A percentile compares a stretch with the other conserved stretches of the same genome.
Evolutionary conservation across 768 basidiomycete genomes (phyloP).

Genomic region (Collybia sordida): DNA sequence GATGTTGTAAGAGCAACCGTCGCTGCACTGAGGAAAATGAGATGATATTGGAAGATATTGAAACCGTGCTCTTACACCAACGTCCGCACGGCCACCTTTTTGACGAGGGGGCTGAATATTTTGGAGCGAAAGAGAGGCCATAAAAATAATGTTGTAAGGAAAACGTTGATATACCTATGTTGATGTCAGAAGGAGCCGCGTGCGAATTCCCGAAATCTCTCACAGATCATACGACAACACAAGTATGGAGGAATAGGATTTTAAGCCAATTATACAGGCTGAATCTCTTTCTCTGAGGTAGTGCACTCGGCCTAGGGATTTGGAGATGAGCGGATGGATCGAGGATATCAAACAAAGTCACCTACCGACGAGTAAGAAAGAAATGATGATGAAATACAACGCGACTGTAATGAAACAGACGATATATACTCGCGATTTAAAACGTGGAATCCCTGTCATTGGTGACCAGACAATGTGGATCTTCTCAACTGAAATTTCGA

Average conservation of each 20-base stretch:
- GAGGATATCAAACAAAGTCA: not conserved
- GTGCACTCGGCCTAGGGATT: slow-evolving; percentile 31
- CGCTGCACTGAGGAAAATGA: slow-evolving; percentile 22
- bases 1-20: slow-evolving; percentile 48
- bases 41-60: not conserved
- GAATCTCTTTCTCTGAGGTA: slow-evolving; percentile 31
- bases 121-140: slow-evolving; percentile 41
- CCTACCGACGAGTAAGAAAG: slow-evolving; percentile 37
- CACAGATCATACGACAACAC: slow-evolving; percentile 49
- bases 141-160: slow-evolving; percentile 42
- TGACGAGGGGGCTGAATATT: slow-evolving; percentile 31
- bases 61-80: slow-evolving; percentile 30
- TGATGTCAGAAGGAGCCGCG: not conserved
- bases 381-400: slow-evolving; percentile 38
- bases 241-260: slow-evolving; percentile 39
- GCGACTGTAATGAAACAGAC: slow-evolving; percentile 33
- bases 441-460: slow-evolving; percentile 26
- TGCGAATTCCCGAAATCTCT: slow-evolving; percentile 7
- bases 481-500: slow-evolving; percentile 34
- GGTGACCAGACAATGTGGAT: slow-evolving; percentile 47
- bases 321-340: not conserved
- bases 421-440: slow-evolving; percentile 41
- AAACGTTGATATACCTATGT: slow-evolving; percentile 7
- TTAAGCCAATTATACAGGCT: slow-evolving; percentile 48
- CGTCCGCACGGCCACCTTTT: slow-evolving; percentile 39